Evolutionary conservation across 139 green algal genomes (phyloP), one percentile per base, ranked within the genome.

Genomic region (Micractinium sp.): DNA sequence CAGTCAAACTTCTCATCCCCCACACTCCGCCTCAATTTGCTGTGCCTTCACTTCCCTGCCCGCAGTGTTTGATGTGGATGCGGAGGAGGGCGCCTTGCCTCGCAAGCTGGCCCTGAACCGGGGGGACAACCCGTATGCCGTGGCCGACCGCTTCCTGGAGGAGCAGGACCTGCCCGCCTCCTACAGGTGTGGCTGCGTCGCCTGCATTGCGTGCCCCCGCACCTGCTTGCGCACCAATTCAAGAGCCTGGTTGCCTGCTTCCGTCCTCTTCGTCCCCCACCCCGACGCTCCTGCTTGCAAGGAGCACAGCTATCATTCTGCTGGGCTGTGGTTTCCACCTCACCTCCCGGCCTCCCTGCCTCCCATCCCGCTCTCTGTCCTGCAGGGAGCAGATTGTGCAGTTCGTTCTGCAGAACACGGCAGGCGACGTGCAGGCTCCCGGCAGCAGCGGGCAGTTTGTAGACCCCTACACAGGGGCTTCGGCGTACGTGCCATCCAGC

Each of bases 41-140:
- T 56, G 47, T 56, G 47, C 9, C 47, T 56, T 56, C 47, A 56
- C 47, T 56, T 5, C 63, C 38, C 35, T 63, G 3, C 18, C 14
- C 25, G 3, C 85, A 88, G 97, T 99, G 73, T 99, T 99, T 93
- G 98, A 99, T 87, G 98, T 99, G 53, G 97, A 99, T 76, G 91
- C 98, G 16, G 92, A 90, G 16, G 97, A 98, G 69, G 94, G 94
- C 33, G 88, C 91, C n/a, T 91, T 93, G 2, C 91, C 94, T 9
- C 87, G 93, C 69, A 97, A 97, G 91, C 94, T 98, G 86, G 88
- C 93, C 0, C 88, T 94, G 74, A 95, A 98, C 90, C 74, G 81
- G 1, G 93, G 92, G 1, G 95, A 99, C 47, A 98, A 99, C 90
- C 96, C 97, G 3, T 99, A 99, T 88, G 87, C 95, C 38, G 97